A percentile compares a stretch with the other conserved stretches of the same genome.
phyloP scores from a whole-genome alignment of 495 filamentous ascomycete species.

The Trichocladium antarcticum region DNA sequence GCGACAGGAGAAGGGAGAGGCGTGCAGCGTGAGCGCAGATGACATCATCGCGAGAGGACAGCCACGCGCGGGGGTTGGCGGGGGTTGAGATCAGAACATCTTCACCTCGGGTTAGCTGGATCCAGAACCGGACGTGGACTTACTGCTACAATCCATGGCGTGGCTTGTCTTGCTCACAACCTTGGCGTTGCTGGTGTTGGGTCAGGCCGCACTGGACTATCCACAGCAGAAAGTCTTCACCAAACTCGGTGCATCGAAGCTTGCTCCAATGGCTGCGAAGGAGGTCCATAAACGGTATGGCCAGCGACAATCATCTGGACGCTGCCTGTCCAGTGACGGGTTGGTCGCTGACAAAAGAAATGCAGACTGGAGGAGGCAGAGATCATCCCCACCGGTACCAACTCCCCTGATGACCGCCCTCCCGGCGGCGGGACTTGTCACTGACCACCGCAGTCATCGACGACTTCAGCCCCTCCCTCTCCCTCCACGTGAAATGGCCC shows the following conservation, averaged over 20 bases:
- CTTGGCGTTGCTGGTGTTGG: not conserved
- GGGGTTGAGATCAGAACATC: not conserved
- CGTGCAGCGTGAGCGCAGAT: not conserved
- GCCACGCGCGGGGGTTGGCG: not conserved
- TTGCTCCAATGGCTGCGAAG: not conserved
- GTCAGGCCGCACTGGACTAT: not conserved
- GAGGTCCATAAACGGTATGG: not conserved
- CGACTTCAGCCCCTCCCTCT: conserved; percentile 47
- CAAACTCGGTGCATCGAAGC: not conserved
- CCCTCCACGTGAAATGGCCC: conserved; percentile 42
- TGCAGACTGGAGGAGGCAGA: conserved; percentile 48
- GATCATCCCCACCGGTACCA: conserved; percentile 50
- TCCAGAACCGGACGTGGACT: too few relatives aligned
- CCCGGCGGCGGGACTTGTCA: not conserved
- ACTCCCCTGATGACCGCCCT: not conserved
- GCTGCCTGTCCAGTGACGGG: too few relatives aligned
- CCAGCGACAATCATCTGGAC: too few relatives aligned
- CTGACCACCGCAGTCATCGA: conserved; percentile 41
- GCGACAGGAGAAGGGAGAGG: too few relatives aligned
- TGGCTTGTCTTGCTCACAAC: not conserved
- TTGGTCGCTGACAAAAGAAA: not conserved
- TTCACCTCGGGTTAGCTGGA: too few relatives aligned
- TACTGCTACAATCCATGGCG: too few relatives aligned
- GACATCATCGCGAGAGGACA: not conserved
- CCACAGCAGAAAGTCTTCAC: not conserved